Conservation (phyloP, 2,329 filamentous ascomycete species). For the Paracamarosporium sp. region DNA sequence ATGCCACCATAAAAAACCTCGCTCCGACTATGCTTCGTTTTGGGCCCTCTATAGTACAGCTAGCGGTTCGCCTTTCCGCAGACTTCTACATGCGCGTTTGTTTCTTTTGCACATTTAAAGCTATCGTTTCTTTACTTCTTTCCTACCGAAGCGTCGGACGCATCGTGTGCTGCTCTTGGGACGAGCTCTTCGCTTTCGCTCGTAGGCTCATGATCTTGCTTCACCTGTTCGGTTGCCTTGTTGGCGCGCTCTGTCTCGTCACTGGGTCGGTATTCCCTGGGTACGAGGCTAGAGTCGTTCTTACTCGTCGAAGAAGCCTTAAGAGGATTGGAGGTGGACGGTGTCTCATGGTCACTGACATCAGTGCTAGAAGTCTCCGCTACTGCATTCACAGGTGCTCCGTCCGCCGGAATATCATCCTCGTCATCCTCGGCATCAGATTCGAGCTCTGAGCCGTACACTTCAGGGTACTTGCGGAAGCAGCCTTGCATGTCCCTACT, state of each 20-base stretch:
- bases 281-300: conserved; percentile 12
- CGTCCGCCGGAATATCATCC: conserved; percentile 50
- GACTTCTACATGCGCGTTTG: conserved; percentile 10
- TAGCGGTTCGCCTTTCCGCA: not conserved
- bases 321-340: not conserved
- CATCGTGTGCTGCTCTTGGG: conserved; percentile 59
- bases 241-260: conserved; percentile 29
- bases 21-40: conserved; percentile 13
- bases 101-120: too few relatives aligned
- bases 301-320: conserved; percentile 20
- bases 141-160: conserved; percentile 28
- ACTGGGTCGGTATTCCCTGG: conserved; percentile 16
- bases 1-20: conserved; percentile 14
- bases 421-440: conserved; percentile 76
- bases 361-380: conserved; percentile 4
- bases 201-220: conserved; percentile 31
- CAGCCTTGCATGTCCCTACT: conserved; percentile 93
- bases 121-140: conserved; percentile 6
- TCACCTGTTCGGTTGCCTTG: conserved; percentile 39
- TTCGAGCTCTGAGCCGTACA: conserved; percentile 88
- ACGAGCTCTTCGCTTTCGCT: conserved; percentile 54
- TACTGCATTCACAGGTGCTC: not conserved
- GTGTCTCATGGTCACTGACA: too few relatives aligned
- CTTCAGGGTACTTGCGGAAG: conserved; percentile 89
- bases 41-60: not conserved